Evolutionary conservation across 2,329 filamentous ascomycete species (phyloP).

Genomic region (Metarhizium album): DNA sequence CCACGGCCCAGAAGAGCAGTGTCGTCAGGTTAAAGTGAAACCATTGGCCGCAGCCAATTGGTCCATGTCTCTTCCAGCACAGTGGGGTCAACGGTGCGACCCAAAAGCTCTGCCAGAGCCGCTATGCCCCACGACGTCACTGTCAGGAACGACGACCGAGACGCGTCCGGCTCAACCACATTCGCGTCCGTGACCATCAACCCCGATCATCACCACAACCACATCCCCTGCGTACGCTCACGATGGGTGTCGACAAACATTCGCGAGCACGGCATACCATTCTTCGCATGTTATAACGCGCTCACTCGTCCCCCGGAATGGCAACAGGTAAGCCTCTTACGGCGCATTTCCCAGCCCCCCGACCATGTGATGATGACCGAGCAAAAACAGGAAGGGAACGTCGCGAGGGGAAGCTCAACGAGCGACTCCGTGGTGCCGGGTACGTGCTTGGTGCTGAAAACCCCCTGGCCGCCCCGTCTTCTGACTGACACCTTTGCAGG

Average conservation of each 20-base stretch:
- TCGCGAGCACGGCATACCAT: background rate
- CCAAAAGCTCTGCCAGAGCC: background rate
- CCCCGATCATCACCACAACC: background rate
- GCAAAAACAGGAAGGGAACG: constrained; percentile 28
- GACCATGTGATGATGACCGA: background rate
- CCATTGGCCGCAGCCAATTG: too few relatives aligned
- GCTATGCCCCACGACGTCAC: background rate
- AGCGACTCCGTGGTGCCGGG: constrained; percentile 56
- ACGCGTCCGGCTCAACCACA: background rate
- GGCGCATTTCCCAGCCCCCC: background rate
- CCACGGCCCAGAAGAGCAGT: too few relatives aligned
- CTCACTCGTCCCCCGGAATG: constrained; percentile 15
- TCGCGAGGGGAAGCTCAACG: constrained; percentile 51
- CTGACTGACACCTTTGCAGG: constrained; percentile 19
- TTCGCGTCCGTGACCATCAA: background rate
- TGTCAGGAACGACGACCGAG: background rate
- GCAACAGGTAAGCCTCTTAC: constrained; percentile 21
- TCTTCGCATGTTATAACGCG: background rate
- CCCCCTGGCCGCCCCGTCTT: background rate
- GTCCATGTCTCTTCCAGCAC: background rate
- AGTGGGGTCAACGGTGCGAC: background rate
- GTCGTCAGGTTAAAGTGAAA: too few relatives aligned
- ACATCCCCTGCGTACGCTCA: background rate
- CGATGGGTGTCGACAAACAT: background rate
- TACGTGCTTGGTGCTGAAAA: constrained; percentile 24